These are phyloP conservation scores for apple (Malus domestica) DNA, from an alignment of 306 rosid species.

Conservation along the genomic window ASM211411v1 NC_041799.1:41673501-41674000, in stretches of 20 bases:
- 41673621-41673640: conserved; percentile 21
- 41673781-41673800: neutral
- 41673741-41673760: neutral
- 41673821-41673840: neutral
- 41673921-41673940: conserved; percentile 26
- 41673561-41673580: conserved; percentile 44
- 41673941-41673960: neutral
- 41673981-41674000: neutral
- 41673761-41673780: neutral
- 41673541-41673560: conserved; percentile 55
- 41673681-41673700: conserved; percentile 23
- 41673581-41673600: conserved; percentile 23
- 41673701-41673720: neutral
- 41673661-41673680: conserved; percentile 81
- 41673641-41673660: conserved; percentile 28
- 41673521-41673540: conserved; percentile 4
- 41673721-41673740: neutral
- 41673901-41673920: conserved; percentile 93
- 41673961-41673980: neutral
- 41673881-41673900: conserved; percentile 91
- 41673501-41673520: neutral
- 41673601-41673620: conserved; percentile 25
- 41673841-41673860: conserved; percentile 9
- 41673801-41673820: neutral
- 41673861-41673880: conserved; percentile 83